Evolutionary conservation across 805 yeast species (phyloP).

Genomic region (Komagataella pseudopastoris): DNA sequence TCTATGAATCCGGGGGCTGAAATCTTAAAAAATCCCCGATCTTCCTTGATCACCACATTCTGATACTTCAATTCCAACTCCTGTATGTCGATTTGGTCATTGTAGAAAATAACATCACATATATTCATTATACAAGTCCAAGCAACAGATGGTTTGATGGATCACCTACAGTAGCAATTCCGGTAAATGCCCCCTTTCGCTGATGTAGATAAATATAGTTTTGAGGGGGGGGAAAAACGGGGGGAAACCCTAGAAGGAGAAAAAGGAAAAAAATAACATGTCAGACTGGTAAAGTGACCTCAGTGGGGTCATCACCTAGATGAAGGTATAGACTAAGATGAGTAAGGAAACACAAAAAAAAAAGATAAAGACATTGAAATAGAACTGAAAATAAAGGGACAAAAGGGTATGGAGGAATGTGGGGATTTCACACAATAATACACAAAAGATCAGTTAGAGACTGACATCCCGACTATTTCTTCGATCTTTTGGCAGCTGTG

Average conservation of each 20-base stretch:
- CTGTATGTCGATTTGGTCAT: not conserved
- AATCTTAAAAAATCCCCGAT: slow-evolving; percentile 5
- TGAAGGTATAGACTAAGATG: not conserved
- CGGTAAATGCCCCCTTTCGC: not conserved
- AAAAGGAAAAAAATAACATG: not conserved
- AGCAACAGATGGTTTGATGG: not conserved
- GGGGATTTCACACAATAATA: not conserved
- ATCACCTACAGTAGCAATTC: not conserved
- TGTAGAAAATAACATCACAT: not conserved
- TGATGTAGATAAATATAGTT: not conserved
- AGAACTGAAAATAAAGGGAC: not conserved
- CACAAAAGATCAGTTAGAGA: not conserved
- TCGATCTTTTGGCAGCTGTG: not conserved
- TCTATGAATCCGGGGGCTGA: not conserved
- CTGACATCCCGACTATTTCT: not conserved
- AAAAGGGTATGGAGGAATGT: not conserved
- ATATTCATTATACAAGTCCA: not conserved
- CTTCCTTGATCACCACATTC: slow-evolving; percentile 5
- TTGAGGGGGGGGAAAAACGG: not conserved
- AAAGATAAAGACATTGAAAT: not conserved
- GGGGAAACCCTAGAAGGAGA: not conserved
- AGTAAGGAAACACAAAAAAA: not conserved
- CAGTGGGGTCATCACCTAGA: not conserved
- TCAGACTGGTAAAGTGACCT: not conserved
- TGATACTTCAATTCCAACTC: not conserved